These are phyloP conservation scores for Cercophora newfieldiana DNA, from an alignment of 495 filamentous ascomycete species.

Conservation along the genomic window DNA sequence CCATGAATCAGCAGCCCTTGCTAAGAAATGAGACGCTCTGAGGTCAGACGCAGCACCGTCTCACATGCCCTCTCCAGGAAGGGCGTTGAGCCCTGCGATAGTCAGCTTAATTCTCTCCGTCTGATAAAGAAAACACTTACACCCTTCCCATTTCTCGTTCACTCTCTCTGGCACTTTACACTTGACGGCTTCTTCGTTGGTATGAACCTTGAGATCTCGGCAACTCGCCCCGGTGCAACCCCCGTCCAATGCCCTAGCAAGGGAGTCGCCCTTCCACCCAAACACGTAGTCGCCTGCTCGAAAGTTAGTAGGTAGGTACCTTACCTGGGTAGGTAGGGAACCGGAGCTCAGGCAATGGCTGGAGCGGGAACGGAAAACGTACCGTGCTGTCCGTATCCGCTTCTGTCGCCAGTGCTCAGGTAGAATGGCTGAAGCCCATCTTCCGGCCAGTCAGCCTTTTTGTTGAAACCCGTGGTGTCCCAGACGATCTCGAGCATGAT, in stretches of 20 bases:
- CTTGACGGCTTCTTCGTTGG: constrained; percentile 5
- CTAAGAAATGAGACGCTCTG: too few relatives aligned
- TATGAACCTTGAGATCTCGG: background rate
- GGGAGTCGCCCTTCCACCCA: constrained; percentile 12
- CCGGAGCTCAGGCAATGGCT: too few relatives aligned
- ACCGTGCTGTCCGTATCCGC: constrained; percentile 24
- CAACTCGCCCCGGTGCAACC: constrained; percentile 10
- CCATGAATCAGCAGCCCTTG: too few relatives aligned
- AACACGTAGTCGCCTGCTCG: constrained; percentile 5
- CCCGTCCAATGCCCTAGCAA: constrained; percentile 4
- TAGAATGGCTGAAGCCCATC: constrained; percentile 21
- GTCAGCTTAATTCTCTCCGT: background rate
- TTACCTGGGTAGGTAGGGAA: background rate
- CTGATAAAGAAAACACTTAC: background rate
- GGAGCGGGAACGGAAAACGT: constrained; percentile 11
- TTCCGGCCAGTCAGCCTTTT: constrained; percentile 17
- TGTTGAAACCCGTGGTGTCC: constrained; percentile 26
- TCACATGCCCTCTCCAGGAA: background rate
- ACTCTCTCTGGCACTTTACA: constrained; percentile 8
- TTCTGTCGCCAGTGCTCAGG: constrained; percentile 17
- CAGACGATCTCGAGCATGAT: constrained; percentile 24
- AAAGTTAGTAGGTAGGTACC: background rate
- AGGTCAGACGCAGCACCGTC: too few relatives aligned
- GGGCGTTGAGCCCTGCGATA: constrained; percentile 5
- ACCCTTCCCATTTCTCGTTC: constrained; percentile 16